phyloP scores from a whole-genome alignment of 495 filamentous ascomycete species.

The Penicillium chermesinum region DNA sequence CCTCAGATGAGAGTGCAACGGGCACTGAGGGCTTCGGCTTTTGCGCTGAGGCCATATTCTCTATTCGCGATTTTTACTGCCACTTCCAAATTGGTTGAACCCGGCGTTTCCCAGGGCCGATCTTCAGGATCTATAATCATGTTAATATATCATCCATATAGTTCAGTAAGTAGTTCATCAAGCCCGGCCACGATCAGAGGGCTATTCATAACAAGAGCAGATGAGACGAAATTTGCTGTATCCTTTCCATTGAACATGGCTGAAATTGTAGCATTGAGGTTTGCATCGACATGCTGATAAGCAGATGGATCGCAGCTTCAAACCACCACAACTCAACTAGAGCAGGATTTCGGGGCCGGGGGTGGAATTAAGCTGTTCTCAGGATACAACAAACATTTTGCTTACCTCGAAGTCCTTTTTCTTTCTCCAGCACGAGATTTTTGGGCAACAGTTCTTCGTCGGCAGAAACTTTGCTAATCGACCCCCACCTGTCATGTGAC shows the following conservation, averaged over 20 bases:
- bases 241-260: too few species aligned
- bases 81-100: too few species aligned
- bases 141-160: too few species aligned
- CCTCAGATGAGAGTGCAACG: constrained; percentile 58
- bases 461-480: constrained; percentile 25
- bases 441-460: constrained; percentile 11
- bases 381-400: neutral
- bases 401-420: constrained; percentile 23
- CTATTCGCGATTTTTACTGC: too few species aligned
- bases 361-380: neutral
- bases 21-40: constrained; percentile 23
- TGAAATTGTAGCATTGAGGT: too few species aligned
- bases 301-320: constrained; percentile 6
- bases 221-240: too few species aligned
- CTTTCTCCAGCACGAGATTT: constrained; percentile 8
- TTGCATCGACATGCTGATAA: constrained; percentile 18
- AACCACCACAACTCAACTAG: neutral
- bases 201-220: too few species aligned
- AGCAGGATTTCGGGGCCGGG: neutral
- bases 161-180: too few species aligned
- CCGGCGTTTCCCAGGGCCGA: too few species aligned
- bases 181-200: too few species aligned
- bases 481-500: constrained; percentile 20
- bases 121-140: too few species aligned
- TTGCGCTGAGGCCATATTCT: neutral